These are phyloP conservation scores for Akanthomyces muscarius DNA, from an alignment of 2,329 filamentous ascomycete genomes.

Conservation along the genomic window DNA sequence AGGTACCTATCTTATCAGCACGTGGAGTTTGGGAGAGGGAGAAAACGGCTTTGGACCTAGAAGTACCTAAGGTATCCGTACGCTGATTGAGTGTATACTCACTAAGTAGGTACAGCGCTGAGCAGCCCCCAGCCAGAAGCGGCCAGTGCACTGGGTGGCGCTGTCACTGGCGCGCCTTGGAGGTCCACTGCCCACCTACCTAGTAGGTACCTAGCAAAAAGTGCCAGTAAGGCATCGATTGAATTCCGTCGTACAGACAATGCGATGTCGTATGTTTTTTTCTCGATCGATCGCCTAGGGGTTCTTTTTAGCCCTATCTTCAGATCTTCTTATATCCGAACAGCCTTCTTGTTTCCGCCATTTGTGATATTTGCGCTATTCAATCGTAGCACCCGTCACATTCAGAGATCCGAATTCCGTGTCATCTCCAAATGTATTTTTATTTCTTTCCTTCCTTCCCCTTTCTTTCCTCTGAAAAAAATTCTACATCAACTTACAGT, in stretches of 20 bases:
- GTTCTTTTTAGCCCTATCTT: not conserved
- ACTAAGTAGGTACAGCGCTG: not conserved
- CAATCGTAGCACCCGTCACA: too few relatives aligned
- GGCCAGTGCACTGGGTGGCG: not conserved
- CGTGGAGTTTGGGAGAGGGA: not conserved
- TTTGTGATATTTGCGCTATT: too few relatives aligned
- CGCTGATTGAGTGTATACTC: not conserved
- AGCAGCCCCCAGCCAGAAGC: not conserved
- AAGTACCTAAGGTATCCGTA: not conserved
- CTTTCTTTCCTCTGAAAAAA: too few relatives aligned
- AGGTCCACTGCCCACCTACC: not conserved
- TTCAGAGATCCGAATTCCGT: too few relatives aligned
- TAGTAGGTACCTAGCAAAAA: not conserved
- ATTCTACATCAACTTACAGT: not conserved
- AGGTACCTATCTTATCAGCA: constrained; percentile 14
- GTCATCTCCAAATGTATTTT: too few relatives aligned
- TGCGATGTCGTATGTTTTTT: not conserved
- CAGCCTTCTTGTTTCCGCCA: too few relatives aligned
- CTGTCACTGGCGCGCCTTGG: not conserved
- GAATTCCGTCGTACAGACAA: not conserved
- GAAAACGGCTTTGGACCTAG: not conserved
- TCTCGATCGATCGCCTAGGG: not conserved
- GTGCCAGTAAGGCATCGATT: not conserved
- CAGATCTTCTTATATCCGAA: not conserved
- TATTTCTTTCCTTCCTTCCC: too few relatives aligned